phyloP scores from a whole-genome alignment of 257 asterid genomes.

The Solanum tarijense region DNA sequence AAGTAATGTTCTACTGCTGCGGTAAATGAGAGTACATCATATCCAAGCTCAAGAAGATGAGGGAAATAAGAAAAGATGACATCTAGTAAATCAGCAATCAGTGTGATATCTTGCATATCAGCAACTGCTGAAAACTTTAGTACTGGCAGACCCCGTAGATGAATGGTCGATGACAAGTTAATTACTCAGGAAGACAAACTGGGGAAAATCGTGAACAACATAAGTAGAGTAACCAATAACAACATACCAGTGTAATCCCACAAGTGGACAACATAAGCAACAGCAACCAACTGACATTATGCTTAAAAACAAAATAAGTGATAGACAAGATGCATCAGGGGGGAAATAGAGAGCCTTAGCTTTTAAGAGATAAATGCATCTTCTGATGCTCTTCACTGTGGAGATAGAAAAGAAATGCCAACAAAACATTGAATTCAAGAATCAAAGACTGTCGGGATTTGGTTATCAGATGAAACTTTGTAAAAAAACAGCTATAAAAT shows the following conservation, averaged over 20 bases:
- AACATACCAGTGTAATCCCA: background rate
- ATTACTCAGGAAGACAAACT: background rate
- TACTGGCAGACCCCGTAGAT: background rate
- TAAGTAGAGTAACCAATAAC: background rate
- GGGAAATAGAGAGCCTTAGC: background rate
- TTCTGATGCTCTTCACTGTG: background rate
- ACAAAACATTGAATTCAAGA: background rate
- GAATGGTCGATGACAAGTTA: background rate
- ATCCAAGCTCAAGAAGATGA: too few relatives aligned
- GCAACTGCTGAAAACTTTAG: background rate
- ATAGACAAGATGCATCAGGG: background rate
- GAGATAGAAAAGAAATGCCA: background rate
- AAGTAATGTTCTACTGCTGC: too few relatives aligned
- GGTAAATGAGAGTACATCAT: too few relatives aligned
- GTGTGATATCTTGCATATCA: background rate
- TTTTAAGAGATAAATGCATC: background rate
- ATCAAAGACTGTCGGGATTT: background rate
- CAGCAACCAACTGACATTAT: background rate
- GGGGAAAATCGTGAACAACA: background rate
- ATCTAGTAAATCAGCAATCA: background rate
- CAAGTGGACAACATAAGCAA: background rate
- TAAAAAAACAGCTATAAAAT: background rate
- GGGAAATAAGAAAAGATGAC: too few relatives aligned
- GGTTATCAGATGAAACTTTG: background rate
- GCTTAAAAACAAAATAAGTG: background rate